These are phyloP conservation scores for Rhazya stricta DNA, from an alignment of 257 asterid genomes.

Conservation along the genomic window DNA sequence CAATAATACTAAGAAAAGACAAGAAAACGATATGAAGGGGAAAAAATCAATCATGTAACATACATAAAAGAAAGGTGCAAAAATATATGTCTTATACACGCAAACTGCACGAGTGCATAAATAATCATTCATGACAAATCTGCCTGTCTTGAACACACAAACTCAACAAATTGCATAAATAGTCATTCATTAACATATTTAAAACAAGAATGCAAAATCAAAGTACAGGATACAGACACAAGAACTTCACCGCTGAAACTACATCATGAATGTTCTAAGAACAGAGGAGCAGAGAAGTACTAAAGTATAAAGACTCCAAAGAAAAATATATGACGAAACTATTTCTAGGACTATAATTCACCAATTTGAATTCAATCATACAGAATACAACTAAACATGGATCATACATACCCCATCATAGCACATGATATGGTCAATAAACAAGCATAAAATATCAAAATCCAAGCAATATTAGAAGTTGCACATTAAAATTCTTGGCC, in stretches of 20 bases:
- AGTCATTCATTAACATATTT: too few species aligned
- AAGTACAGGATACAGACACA: background rate
- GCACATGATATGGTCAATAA: background rate
- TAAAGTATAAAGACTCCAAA: background rate
- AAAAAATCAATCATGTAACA: too few species aligned
- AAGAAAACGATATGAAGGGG: too few species aligned
- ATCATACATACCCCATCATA: background rate
- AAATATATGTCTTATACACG: background rate
- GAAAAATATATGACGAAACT: too few species aligned
- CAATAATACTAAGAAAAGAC: too few species aligned
- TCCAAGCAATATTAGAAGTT: too few species aligned
- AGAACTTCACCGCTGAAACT: background rate
- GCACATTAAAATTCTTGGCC: background rate
- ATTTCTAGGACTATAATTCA: background rate
- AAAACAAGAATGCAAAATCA: background rate
- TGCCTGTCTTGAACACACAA: too few species aligned
- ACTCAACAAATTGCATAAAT: too few species aligned
- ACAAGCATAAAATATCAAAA: background rate
- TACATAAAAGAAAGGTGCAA: background rate
- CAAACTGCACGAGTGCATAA: background rate
- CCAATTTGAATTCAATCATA: background rate
- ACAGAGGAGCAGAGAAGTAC: too few species aligned
- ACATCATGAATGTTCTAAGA: background rate
- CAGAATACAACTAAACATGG: background rate
- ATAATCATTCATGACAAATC: background rate